Base-by-base conservation (phyloP, 164 flowering plant genomes). In the Hamamelis virginiana region DNA sequence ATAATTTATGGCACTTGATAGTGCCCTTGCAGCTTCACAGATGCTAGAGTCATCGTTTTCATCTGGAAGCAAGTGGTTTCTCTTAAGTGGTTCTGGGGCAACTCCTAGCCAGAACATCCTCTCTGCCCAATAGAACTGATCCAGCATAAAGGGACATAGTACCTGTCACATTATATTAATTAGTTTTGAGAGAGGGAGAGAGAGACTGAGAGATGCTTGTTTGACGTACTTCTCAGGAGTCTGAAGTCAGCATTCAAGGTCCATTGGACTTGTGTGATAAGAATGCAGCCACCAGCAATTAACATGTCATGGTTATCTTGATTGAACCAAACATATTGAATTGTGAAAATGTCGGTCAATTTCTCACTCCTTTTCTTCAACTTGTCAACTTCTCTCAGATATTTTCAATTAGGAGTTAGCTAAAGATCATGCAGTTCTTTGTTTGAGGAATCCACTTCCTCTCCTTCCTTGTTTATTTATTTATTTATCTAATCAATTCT, bases 61-160 rank as follows among this genome's bases (percentile, higher is more conserved):
- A 63, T 88, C 91, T 23, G 96, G 97, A 74, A 95, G 70, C 77
- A 95, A 72, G 56, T 83, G 69, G 50, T 71, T 72, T 69, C 80
- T 83, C 52, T 77, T 79, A 53, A 95, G 52, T 57, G 98, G 97
- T 71, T 86, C 85, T 13, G 97, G 91, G 28, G 97, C 86, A 70
- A 95, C 97, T 73, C 97, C 98, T 65, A 95, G 92, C 97, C 98
- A 94, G 57, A 70, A 85, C 97, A 92, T 92, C 77, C 86, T 87
- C 78, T 95, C 97, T 41, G 97, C 98, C 98, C 97, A 95, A 65
- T 95, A 92, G 77, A 91, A 91, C 75, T 92, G 98, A 80, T 95
- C 97, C 62, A 89, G 80, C 74, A 95, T 82, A 77, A 92, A 92
- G 19, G 98, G 98, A 77, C 97, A 91, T 43, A 89, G 13, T 55